Evolutionary conservation across 2,329 filamentous ascomycete species (phyloP), one percentile per base, ranked within the genome.

Genomic region (Pseudodiploospora longispora): DNA sequence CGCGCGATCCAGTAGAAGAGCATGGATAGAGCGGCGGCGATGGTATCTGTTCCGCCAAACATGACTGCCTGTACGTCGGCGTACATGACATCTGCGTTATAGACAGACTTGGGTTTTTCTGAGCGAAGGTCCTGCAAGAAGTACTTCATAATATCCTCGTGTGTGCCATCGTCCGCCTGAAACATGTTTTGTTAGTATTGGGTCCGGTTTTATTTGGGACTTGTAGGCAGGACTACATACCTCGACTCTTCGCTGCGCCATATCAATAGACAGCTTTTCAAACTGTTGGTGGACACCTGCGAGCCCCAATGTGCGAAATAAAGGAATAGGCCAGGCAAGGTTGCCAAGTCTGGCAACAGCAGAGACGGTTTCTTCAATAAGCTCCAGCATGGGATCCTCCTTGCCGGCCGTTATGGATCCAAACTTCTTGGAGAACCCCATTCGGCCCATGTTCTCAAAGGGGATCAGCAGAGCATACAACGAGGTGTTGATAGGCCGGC

Each of bases 201-300:
- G 9, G 9, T 27, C 4, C 30, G 10, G 27, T 27, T 27, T 12
- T 19, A 19, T 19, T 19, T 19, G 19, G 19, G 19, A 19, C 19
- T 19, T 19, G 19, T 19, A 5, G 29, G 30, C 5, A 27, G 9
- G 4, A 6, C 12, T 8, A 41, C 37, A 45, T 46, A 47, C 51
- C 35, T 52, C 42, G 10, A 44, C 44, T 47, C 46, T 54, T 52
- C 47, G 49, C 46, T 54, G 47, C 30, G 50, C 55, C 46, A 57
- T 64, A 54, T 45, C 63, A 55, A 47, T 67, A 59, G 51, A 67
- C 61, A 74, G 66, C 59, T 75, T 70, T 60, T 80, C 72, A 35
- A 57, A 57, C 10, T 34, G 32, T 9, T 9, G 9, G 12, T 34
- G 32, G 2, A 9, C 32, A 12, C 48, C 51, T 8, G 47, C 36